Evolutionary conservation across 2,329 filamentous ascomycete species (phyloP), one percentile per base, ranked within the genome.

Genomic region (Ceratocystis variospora): DNA sequence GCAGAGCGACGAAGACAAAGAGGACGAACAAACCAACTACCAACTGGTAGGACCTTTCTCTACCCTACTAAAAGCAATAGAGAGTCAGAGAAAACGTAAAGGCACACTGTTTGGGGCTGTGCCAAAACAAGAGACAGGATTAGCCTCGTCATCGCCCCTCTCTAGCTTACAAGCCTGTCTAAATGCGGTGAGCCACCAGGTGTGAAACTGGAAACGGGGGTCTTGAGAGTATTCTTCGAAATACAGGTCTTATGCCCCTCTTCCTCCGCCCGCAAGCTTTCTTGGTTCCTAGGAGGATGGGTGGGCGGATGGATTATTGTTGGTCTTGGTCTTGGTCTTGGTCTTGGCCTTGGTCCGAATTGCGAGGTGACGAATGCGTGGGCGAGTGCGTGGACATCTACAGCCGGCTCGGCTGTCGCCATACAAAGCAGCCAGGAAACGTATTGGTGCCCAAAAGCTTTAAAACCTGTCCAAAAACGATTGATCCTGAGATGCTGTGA

Each of bases 61-160:
- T 41, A 3, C 37, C 8, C 37, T 41, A 41, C 37, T 15, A 10
- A 3, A 19, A 48, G 1, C 46, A 48, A 22, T 48, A n/a, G 46
- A 17, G 17, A 22, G 19, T 10, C n/a, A 53, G 46, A 53, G 22
- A 53, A 53, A 53, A 53, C 15, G 48, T 12, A 19, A 7, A 62
- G 37, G 33, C 61, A 28, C 28, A 37, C 37, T 59, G 4, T 28
- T 37, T 59, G 55, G 19, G 63, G 62, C 62, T 63, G 61, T 50
- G 61, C 61, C 61, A 57, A 57, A 33, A 41, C 37, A 17, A 46
- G 48, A 37, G 41, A 64, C 63, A 64, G 15, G 7, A 64, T 50
- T 46, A 53, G 62, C 62, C 62, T 63, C 62, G 62, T 63, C 45
- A 63, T 63, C 62, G 62, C 62, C 62, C 22, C 22, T 45, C 22